Evolutionary conservation across 345 rosid genomes (phyloP).

Genomic region (Populus nigra): DNA sequence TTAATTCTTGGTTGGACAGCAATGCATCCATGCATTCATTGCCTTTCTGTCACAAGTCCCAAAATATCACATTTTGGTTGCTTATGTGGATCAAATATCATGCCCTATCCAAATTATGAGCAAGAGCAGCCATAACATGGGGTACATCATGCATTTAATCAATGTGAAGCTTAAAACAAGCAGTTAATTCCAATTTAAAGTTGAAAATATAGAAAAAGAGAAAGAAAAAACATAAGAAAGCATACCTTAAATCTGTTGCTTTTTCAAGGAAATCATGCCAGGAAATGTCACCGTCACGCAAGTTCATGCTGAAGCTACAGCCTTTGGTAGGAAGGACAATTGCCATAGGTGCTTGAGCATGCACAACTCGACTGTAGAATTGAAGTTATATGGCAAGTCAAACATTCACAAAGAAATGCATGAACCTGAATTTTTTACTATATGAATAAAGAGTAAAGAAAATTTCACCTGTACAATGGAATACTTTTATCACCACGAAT

Average conservation of each 20-base stretch:
- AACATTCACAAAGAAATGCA: not conserved
- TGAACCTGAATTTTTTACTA: slow-evolving; percentile 10
- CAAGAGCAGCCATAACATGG: not conserved
- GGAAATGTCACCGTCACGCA: slow-evolving; percentile 76
- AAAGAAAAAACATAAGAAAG: not conserved
- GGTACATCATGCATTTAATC: not conserved
- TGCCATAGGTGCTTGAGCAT: slow-evolving; percentile 83
- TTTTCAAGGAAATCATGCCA: slow-evolving; percentile 69
- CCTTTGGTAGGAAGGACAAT: slow-evolving; percentile 68
- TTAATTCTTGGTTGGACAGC: not conserved
- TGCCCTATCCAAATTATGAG: not conserved
- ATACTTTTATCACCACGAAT: slow-evolving; percentile 82
- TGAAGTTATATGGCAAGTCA: slow-evolving; percentile 35
- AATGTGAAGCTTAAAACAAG: not conserved
- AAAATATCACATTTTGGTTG: not conserved
- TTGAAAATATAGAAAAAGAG: not conserved
- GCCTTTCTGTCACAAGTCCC: not conserved
- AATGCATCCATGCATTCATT: not conserved
- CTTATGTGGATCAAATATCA: slow-evolving; percentile 1
- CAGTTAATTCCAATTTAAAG: not conserved
- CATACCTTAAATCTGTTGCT: slow-evolving; percentile 56
- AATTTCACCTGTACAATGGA: slow-evolving; percentile 82
- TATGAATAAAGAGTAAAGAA: slow-evolving; percentile 11
- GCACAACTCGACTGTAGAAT: slow-evolving; percentile 80
- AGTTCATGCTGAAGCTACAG: slow-evolving; percentile 41